Percentiles rank a stretch among this genome's conserved stretches.
These are phyloP conservation scores for Neofusicoccum parvum DNA, from an alignment of 2,329 filamentous ascomycete species.

Conservation along the genomic window DNA sequence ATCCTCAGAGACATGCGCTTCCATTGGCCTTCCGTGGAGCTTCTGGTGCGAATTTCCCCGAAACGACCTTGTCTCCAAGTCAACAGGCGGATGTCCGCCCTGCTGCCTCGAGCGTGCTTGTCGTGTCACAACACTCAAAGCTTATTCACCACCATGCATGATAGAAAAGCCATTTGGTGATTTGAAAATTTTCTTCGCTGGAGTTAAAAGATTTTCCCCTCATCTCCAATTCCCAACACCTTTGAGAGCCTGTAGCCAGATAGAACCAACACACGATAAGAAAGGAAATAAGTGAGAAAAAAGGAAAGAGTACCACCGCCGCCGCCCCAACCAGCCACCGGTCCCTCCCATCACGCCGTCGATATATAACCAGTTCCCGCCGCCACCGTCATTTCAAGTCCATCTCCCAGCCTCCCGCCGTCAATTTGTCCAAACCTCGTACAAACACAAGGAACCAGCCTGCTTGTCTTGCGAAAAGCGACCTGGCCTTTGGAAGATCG, in stretches of 20 bases:
- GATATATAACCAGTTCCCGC: not conserved
- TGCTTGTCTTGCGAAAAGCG: not conserved
- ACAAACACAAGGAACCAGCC: not conserved
- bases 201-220: slow-evolving; percentile 2
- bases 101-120: not conserved
- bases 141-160: not conserved
- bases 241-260: slow-evolving; percentile 13
- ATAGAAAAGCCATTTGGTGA: not conserved
- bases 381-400: not conserved
- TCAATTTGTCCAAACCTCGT: slow-evolving; percentile 18
- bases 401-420: not conserved
- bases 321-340: not conserved
- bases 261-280: slow-evolving; percentile 17
- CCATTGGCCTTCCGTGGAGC: too few relatives aligned
- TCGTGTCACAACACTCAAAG: not conserved
- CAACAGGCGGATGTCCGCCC: not conserved
- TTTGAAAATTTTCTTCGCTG: slow-evolving; percentile 7
- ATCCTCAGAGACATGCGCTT: too few relatives aligned
- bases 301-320: not conserved
- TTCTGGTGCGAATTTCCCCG: too few relatives aligned
- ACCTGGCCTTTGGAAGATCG: slow-evolving; percentile 5
- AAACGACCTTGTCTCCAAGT: not conserved
- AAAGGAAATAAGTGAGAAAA: slow-evolving; percentile 10
- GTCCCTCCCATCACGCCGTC: not conserved
- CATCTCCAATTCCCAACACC: slow-evolving; percentile 22